These are phyloP conservation scores for Rhodomyrtus tomentosa DNA, from an alignment of 345 rosid genomes.

Conservation along the genomic window DNA sequence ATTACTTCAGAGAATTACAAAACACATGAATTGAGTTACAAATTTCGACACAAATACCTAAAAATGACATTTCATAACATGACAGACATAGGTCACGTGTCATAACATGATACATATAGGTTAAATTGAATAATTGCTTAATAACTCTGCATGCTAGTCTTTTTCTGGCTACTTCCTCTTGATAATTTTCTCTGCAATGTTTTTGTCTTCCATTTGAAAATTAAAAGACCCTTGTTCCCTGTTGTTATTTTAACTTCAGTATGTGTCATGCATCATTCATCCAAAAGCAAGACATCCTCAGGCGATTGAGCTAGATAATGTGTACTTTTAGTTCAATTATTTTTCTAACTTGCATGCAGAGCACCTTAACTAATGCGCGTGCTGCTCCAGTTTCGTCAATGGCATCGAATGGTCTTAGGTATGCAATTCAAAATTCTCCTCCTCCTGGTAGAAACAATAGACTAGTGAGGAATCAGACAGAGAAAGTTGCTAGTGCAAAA, in stretches of 20 bases:
- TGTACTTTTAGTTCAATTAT: not conserved
- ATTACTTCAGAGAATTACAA: not conserved
- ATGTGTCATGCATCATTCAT: not conserved
- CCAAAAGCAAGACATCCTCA: not conserved
- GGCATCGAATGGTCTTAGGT: slow-evolving; percentile 28
- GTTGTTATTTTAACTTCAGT: not conserved
- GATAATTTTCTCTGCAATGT: not conserved
- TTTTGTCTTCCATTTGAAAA: not conserved
- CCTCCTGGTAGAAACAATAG: slow-evolving; percentile 22
- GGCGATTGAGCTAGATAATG: not conserved
- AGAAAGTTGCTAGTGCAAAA: slow-evolving; percentile 35
- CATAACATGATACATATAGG: not conserved
- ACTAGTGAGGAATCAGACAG: slow-evolving; percentile 19
- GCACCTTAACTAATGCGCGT: slow-evolving; percentile 26
- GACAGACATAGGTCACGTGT: not conserved
- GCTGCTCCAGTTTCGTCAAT: slow-evolving; percentile 40
- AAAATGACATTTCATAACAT: not conserved
- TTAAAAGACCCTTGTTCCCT: not conserved
- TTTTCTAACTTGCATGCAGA: slow-evolving; percentile 34
- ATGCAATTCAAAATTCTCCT: slow-evolving; percentile 19
- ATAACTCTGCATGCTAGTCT: not conserved
- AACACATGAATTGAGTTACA: not conserved
- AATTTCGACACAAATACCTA: not conserved
- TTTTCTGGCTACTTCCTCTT: not conserved
- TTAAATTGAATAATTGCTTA: not conserved